Evolutionary conservation across 768 basidiomycete species (phyloP), one percentile per base, ranked within the genome.

Genomic region (Baorangia bicolor): DNA sequence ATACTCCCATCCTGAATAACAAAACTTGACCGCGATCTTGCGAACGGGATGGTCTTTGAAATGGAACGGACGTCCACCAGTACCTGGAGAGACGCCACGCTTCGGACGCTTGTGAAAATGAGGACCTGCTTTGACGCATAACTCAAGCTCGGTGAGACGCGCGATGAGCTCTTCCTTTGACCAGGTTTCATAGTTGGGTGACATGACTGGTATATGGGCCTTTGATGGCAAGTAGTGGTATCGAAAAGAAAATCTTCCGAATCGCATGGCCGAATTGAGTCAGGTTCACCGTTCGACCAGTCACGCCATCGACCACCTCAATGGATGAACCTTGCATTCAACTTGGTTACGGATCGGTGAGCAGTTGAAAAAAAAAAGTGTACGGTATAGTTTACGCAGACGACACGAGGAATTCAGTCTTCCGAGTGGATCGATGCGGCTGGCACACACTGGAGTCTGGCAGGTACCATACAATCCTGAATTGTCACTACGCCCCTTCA

Each of bases 1-100:
- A 68, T 96, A 98, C 27, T 91, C 88, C 84, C 87, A 90, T 14
- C 96, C 96, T 41, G 92, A 84, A 66, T 98, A 99, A 67, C 85
- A 88, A 68, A 98, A 92, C 65, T 92, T 89, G 50, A 99, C 77
- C 1, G 97, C 97, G 57, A 99, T 93, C 74, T 98, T 98, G 49
- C 91, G 88, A 35, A 80, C 78, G 8, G 91, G 82, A 66, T 93
- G 80, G 5, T 80, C 74, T 21, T 81, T 69, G 70, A 93, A 91
- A 56, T 85, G 73, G 68, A 92, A 92, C 5, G 73, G 64, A 49
- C 77, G 78, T 65, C 73, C 34, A 50, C 65, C 18, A 6, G 62
- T 8, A 7, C 5, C 31, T 53, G 69, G 48, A 34, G 67, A 56
- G 28, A 55, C 47, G 4, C 21, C 30, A 41, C 49, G 64, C 55